A percentile compares a stretch with the other conserved stretches of the same genome.
These are phyloP conservation scores for Nowakowskiella sp. DNA, from an alignment of 192 early-diverging fungal species.

Conservation along the genomic window DNA sequence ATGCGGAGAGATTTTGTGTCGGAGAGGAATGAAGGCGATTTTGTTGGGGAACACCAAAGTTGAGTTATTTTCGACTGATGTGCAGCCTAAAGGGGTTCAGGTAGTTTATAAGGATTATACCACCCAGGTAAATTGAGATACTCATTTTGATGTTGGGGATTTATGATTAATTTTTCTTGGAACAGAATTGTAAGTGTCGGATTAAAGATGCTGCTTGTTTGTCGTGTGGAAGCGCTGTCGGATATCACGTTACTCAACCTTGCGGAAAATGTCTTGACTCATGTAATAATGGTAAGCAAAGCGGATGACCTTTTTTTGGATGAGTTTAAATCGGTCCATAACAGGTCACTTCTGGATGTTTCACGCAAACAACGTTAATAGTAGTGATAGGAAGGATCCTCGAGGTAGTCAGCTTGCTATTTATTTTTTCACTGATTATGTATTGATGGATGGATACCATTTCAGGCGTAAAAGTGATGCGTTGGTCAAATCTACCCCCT, in stretches of 20 bases:
- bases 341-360: conserved; percentile 51
- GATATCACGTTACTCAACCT: conserved; percentile 52
- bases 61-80: conserved; percentile 50
- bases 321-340: background rate
- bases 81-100: conserved; percentile 40
- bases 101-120: conserved; percentile 43
- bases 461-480: conserved; percentile 16
- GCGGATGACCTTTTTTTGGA: background rate
- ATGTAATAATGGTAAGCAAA: conserved; percentile 44
- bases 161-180: background rate
- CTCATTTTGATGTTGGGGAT: background rate
- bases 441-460: too few relatives aligned
- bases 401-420: too few relatives aligned
- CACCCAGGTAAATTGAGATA: conserved; percentile 21
- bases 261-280: conserved; percentile 47
- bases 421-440: too few relatives aligned
- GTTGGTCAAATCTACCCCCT: conserved; percentile 17
- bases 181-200: too few relatives aligned
- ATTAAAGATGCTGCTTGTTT: conserved; percentile 48
- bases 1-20: conserved; percentile 36
- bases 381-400: too few relatives aligned
- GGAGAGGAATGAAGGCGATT: conserved; percentile 52
- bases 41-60: conserved; percentile 47
- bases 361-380: too few relatives aligned
- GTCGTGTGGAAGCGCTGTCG: conserved; percentile 51